Base-by-base conservation (phyloP, 1,284 basidiomycete genomes). In the Trichosporon ovoides region DNA sequence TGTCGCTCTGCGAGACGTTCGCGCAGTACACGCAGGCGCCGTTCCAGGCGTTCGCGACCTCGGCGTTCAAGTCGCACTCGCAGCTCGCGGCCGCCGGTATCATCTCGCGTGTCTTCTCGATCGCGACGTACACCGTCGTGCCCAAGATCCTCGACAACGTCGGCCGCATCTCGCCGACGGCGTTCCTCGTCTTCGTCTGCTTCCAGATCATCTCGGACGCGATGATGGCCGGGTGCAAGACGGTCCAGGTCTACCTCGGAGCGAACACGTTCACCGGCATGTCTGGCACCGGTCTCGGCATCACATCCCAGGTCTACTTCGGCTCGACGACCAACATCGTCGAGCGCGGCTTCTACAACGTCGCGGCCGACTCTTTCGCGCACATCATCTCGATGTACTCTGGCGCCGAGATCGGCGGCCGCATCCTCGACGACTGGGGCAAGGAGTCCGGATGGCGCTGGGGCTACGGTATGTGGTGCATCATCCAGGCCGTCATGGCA, bases 381-480 rank as follows among this genome's bases (percentile, higher is more conserved):
- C 19, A 34, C 49, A 51, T 51, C 20, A 51, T 51, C n/a, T 35
- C 49, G 13, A 51, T 51, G 49, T 51, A 51, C 49, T 54, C 40
- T 46, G 53, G 53, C 18, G 19, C 40, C 19, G 53, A 40, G 38
- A 54, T 54, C 16, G 53, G 53, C 10, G 53, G 53, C 33, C 53
- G 53, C 31, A 46, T 54, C n/a, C 24, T 54, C 38, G 49, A 51
- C 18, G 33, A 51, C 13, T 51, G 49, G 49, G 49, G 49, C 20
- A 35, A 20, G 34, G 49, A 35, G 49, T 14, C n/a, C 3, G 49
- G 49, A 10, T 51, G 49, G 49, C 33, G 49, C 33, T 51, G 49
- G 49, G 49, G 49, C 22, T 52, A 52, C 24, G 51, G 51, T 11
- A 52, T 52, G 51, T 52, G 51, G 51, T 52, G 51, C 51, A 52